Evolutionary conservation across 2,329 filamentous ascomycete genomes (phyloP), one percentile per base, ranked within the genome.

Genomic region (Pseudogymnoascus sp.): DNA sequence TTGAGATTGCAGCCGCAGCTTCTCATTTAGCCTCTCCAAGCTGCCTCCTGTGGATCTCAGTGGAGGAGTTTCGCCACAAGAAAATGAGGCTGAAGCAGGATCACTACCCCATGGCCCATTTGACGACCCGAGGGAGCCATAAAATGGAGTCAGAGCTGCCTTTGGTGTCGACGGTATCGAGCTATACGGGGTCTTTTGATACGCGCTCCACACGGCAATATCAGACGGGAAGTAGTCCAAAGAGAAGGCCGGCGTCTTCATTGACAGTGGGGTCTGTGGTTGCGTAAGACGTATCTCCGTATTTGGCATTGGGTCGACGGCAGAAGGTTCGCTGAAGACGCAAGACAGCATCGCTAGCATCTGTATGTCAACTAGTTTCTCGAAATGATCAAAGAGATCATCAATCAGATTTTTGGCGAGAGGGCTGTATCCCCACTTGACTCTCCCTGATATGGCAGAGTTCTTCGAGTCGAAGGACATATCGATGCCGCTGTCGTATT

Each of bases 291-390:
- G 78, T 1, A 80, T 79, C 64, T 83, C 82, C 14, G 79, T 78
- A 65, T 85, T 84, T 3, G 83, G 80, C 22, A 83, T 76, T 57
- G 78, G 77, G 62, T 84, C 79, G 43, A 82, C 76, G 0, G 80
- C 75, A 11, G 79, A 77, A 0, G 84, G 70, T 47, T 88, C 84
- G 66, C 81, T 83, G 69, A 89, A 88, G 62, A 88, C 81, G 70
- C 86, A 88, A 1, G 85, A 86, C 28, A 89, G 76, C 84, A 88
- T 88, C 7, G 85, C 86, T 60, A 89, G 70, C 86, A 89, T 89
- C 70, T 89, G 86, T 11, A 87, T 74, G 63, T 89, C 85, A 5
- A 80, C 83, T 30, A 80, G 75, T 59, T 74, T 77, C 70, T 88
- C 85, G 68, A 83, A 89, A 68, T 88, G 78, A 25, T 78, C 74